Evolutionary conservation across 1,284 basidiomycete species (phyloP), one percentile per base, ranked within the genome.

Genomic region (Boletus hoseneyae): DNA sequence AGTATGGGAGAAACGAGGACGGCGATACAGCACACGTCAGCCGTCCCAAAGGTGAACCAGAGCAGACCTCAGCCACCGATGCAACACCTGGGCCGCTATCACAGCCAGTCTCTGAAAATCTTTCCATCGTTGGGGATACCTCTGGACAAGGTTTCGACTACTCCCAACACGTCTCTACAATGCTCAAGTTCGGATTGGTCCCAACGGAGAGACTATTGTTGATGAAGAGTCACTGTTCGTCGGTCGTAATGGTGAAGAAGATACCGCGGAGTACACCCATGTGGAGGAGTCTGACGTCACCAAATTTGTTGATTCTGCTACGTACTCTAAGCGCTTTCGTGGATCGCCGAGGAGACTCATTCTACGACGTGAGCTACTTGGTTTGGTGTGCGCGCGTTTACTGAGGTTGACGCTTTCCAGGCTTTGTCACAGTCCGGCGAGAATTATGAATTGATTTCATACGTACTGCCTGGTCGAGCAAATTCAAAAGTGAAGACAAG

Each of bases 391-490:
- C 35, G 33, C 36, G 29, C 11, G 29, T 50, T 37, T 23, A 25
- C 35, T 45, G 18, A 43, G 48, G n/a, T 44, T 43, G 42, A 52
- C 46, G n/a, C 21, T 23, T 48, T 41, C 34, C 57, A 93, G 89
- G 90, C 90, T 11, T 70, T 95, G 30, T 78, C 83, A 4, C 90
- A 93, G 63, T 94, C 93, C 63, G 92, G 92, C 32, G 90, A 93
- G 64, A 93, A 95, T 58, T 95, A 94, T 62, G 92, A 95, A 64
- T 80, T 95, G 51, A 93, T 95, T 50, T 87, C 92, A 2, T 85
- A 85, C 54, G 77, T 93, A 10, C 77, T 95, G 32, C 90, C 91
- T 25, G 85, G 86, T 15, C 83, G 93, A 87, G 87, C 61, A 96
- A 96, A 67, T 95, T 92, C 74, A 92, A 89, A 59, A 76, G 82